Conservation (phyloP, 495 filamentous ascomycete genomes). For the Penicillium paradoxum region DNA sequence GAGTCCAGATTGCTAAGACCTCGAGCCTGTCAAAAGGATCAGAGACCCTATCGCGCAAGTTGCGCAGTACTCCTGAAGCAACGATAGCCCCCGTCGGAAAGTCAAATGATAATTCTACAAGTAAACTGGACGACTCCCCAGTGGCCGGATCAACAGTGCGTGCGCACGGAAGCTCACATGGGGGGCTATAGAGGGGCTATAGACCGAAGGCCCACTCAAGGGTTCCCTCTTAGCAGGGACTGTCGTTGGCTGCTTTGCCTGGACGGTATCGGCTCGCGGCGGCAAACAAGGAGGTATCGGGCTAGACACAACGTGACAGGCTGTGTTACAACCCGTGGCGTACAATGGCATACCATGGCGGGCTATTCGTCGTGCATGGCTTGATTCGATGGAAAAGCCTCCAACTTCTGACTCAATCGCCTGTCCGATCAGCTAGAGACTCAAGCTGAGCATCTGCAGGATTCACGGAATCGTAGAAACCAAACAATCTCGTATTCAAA, state of each 20-base stretch:
- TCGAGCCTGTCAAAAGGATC: conserved; percentile 12
- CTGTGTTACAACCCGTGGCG: conserved; percentile 1
- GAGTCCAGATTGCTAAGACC: conserved; percentile 15
- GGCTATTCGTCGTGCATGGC: conserved; percentile 3
- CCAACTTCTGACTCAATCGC: background rate
- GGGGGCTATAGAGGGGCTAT: background rate
- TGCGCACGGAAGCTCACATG: conserved; percentile 18
- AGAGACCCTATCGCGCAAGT: conserved; percentile 9
- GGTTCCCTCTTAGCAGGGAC: conserved; percentile 1
- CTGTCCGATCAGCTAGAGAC: conserved; percentile 1
- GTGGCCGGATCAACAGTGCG: background rate
- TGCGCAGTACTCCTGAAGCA: conserved; percentile 12
- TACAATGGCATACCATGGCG: conserved; percentile 1
- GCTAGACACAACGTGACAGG: conserved; percentile 11
- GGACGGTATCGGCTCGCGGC: conserved; percentile 12
- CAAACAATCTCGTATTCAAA: background rate
- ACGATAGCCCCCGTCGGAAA: conserved; percentile 6
- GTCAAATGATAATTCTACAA: conserved; percentile 13
- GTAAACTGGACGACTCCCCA: background rate
- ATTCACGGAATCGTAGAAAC: background rate
- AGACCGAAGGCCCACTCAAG: conserved; percentile 11
- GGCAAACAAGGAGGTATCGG: conserved; percentile 1
- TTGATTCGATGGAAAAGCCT: background rate
- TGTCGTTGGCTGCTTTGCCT: conserved; percentile 3
- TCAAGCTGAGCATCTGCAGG: conserved; percentile 8